Evolutionary conservation across 768 basidiomycete species (phyloP), one percentile per base, ranked within the genome.

Genomic region (Phanerodontia chrysosporium): DNA sequence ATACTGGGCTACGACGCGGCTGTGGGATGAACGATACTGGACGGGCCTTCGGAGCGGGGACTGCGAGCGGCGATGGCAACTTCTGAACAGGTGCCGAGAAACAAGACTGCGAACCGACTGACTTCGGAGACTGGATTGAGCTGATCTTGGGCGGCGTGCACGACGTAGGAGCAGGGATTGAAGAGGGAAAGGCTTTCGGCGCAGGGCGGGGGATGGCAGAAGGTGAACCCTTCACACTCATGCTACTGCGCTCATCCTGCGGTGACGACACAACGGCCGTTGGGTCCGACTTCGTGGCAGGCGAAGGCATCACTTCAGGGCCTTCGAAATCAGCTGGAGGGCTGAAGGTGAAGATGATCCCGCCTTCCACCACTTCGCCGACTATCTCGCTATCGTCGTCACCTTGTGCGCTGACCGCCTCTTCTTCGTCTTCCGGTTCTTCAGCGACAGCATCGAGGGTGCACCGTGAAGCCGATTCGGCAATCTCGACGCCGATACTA

Each of bases 331-430:
- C 48, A 3, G 74, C 67, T n/a, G 89, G 85, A 21, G 85, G 81
- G 2, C 82, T 83, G 61, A 91, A 90, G 2, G 80, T 87, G 64
- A 91, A 90, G 61, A 80, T 83, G 67, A 92, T 88, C 5, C 89
- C 90, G 29, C 85, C 75, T 44, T 77, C 83, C 45, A 82, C 81
- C 57, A 70, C 74, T 51, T 86, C 82, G 29, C 84, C 85, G 56
- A 83, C 77, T 64, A 84, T 79, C 45, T 83, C 79, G 22, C 22
- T 48, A 21, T 78, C 78, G 14, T 80, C 79, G 14, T 45, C 45
- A 44, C 79, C 75, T 4, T 66, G 46, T 22, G 44, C 27, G 21
- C 69, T 75, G 22, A 66, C 65, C 48, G 55, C 58, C 5, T 62
- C 59, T 3, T 70, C 67, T 42, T 74, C 72, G 2, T 71, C 67